A percentile compares a stretch with the other conserved stretches of the same genome.
Conservation (phyloP, 1,284 basidiomycete genomes). For the Malassezia dermatis region DNA sequence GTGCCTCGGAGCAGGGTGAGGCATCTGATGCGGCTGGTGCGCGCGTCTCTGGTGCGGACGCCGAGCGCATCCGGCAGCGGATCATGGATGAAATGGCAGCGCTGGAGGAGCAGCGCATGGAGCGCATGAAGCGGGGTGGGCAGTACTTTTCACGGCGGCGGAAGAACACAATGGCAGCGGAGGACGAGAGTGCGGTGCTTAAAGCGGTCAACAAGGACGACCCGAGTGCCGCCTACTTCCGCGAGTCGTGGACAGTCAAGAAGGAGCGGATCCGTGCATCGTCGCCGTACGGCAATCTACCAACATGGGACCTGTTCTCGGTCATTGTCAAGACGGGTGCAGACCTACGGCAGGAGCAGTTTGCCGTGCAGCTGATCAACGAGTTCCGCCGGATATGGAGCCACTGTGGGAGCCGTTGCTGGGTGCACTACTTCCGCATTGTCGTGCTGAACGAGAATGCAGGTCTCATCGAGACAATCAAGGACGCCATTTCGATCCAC, state of each 20-base stretch:
- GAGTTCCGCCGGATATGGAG: conserved; percentile 90
- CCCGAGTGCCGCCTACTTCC: conserved; percentile 77
- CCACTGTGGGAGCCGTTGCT: conserved; percentile 52
- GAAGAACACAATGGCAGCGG: conserved; percentile 60
- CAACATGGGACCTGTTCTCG: conserved; percentile 69
- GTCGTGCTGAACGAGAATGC: conserved; percentile 85
- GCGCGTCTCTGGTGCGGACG: conserved; percentile 33
- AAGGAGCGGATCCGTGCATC: conserved; percentile 84
- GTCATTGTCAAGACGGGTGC: conserved; percentile 98
- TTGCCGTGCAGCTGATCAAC: conserved; percentile 86
- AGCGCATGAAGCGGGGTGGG: conserved; percentile 67
- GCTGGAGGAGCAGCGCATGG: conserved; percentile 90
- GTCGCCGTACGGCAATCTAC: conserved; percentile 90
- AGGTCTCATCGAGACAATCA: conserved; percentile 58
- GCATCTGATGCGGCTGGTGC: conserved; percentile 15
- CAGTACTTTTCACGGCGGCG: conserved; percentile 17
- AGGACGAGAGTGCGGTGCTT: conserved; percentile 61
- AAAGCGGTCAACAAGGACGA: conserved; percentile 92
- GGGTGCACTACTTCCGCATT: conserved; percentile 58
- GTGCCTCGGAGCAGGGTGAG: conserved; percentile 2
- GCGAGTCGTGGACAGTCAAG: conserved; percentile 88
- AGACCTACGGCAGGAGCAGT: conserved; percentile 91
- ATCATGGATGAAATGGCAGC: conserved; percentile 99
- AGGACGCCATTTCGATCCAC: conserved; percentile 93
- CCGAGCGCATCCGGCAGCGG: conserved; percentile 72